Evolutionary conservation across 2,329 filamentous ascomycete species (phyloP).

Genomic region (Penicillium carneum): DNA sequence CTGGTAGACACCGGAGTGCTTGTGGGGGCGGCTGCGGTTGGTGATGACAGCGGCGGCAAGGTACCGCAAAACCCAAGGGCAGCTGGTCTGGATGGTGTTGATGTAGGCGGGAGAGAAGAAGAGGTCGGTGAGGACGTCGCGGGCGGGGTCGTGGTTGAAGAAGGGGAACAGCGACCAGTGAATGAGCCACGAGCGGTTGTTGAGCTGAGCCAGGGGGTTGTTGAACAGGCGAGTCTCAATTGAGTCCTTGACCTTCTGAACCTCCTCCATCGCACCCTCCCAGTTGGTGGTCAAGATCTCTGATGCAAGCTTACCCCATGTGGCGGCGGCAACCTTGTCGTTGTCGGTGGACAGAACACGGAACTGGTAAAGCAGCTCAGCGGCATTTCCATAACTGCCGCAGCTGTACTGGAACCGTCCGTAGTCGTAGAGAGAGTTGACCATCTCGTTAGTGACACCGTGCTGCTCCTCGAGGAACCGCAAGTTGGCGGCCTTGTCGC

Average conservation of each 20-base stretch:
- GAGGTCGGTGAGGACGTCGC: slow-evolving; percentile 89
- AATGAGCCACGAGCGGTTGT: slow-evolving; percentile 94
- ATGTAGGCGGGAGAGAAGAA: slow-evolving; percentile 98
- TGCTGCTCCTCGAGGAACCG: slow-evolving; percentile 97
- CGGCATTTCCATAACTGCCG: slow-evolving; percentile 87
- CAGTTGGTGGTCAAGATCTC: slow-evolving; percentile 95
- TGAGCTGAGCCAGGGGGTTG: slow-evolving; percentile 92
- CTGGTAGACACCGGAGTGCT: slow-evolving; percentile 82
- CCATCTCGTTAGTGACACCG: slow-evolving; percentile 91
- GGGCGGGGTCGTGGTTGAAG: slow-evolving; percentile 93
- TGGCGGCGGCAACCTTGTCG: slow-evolving; percentile 93
- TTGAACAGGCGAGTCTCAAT: slow-evolving; percentile 96
- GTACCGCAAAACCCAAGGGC: slow-evolving; percentile 95
- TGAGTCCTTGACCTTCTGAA: slow-evolving; percentile 85
- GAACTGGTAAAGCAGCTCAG: slow-evolving; percentile 96
- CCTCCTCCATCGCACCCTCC: slow-evolving; percentile 90
- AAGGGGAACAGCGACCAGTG: slow-evolving; percentile 99
- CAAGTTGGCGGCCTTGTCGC: slow-evolving; percentile 98
- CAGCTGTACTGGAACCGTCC: slow-evolving; percentile 98
- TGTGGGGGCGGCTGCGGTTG: slow-evolving; percentile 81
- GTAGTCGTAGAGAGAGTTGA: slow-evolving; percentile 92
- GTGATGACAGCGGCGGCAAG: slow-evolving; percentile 93
- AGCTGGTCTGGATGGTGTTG: slow-evolving; percentile 98
- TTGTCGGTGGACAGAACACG: slow-evolving; percentile 97
- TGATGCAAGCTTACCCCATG: slow-evolving; percentile 95